Base-by-base conservation (phyloP, 495 filamentous ascomycete species). In the Hyaloscypha hepaticicola region DNA sequence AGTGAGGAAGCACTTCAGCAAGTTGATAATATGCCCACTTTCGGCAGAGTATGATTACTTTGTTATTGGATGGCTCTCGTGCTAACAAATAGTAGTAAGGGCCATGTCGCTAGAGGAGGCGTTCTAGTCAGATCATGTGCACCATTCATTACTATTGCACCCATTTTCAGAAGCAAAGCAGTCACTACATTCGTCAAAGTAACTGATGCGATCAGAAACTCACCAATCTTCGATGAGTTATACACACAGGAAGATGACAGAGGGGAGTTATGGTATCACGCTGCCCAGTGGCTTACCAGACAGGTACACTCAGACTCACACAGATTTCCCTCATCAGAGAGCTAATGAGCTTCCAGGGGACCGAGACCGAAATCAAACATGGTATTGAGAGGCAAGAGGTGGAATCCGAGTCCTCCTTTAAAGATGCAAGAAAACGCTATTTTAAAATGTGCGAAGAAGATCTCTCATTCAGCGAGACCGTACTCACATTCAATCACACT, bases 111-210 rank as follows among this genome's bases (percentile, higher is more conserved):
- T 8, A 28, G 24, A 31, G 61, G 61, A 0, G 34, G 27, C 3
- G 41, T 64, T 33, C 41, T 64, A 24, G 29, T 41, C 49, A 31
- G 55, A 25, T 8, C 49, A 1, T 26, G 49, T 50, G 61, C 16
- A 26, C 27, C 31, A 12, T 64, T 64, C 25, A 22, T 64, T 11
- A 49, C 45, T 34, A 26, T n/a, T 8, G 24, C 7, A 16, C 61
- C 61, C 24, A 64, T 64, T 51, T 4, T 27, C 2, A 3, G 53
- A 22, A 64, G 61, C 55, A 58, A 50, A 52, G 61, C 53, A 3
- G 52, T 63, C 25, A n/a, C 25, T 26, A 61, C 58, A 3, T 51
- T 49, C 22, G 21, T 50, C 7, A 26, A 51, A 28, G 58, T 61
- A 11, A 51, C 45, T 41, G 25, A 33, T 22, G 26, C 25, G 38